Evolutionary conservation across 2,329 filamentous ascomycete genomes (phyloP).

Genomic region (Aureobasidium sp.): DNA sequence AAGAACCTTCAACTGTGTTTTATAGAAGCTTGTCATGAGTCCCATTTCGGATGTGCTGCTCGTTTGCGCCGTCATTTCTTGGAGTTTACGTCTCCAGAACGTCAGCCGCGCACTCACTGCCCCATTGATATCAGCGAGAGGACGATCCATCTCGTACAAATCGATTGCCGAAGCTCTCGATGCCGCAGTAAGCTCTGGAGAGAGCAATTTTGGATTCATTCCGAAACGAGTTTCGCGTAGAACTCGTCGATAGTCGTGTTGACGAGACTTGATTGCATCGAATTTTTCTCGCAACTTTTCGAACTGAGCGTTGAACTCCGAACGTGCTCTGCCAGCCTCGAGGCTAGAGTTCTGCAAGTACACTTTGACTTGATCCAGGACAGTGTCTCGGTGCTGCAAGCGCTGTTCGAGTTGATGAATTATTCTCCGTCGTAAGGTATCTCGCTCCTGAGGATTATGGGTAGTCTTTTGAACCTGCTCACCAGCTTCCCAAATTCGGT

Average conservation of each 20-base stretch:
- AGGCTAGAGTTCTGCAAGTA: not conserved
- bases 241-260: not conserved
- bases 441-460: not conserved
- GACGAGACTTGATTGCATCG: not conserved
- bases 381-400: not conserved
- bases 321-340: not conserved
- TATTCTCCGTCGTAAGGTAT: not conserved
- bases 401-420: not conserved
- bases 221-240: not conserved
- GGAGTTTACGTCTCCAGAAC: not conserved
- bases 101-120: not conserved
- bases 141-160: not conserved
- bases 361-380: not conserved
- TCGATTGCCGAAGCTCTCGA: not conserved
- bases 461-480: not conserved
- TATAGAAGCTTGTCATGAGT: not conserved
- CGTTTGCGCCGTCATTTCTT: not conserved
- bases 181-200: not conserved
- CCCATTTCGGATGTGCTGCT: not conserved
- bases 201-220: not conserved
- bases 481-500: not conserved
- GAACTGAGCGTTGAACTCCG: not conserved
- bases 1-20: not conserved
- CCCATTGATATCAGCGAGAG: not conserved
- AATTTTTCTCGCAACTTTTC: not conserved